Conservation (phyloP, 805 yeast genomes). For the Kockiozyma suomiensis region DNA sequence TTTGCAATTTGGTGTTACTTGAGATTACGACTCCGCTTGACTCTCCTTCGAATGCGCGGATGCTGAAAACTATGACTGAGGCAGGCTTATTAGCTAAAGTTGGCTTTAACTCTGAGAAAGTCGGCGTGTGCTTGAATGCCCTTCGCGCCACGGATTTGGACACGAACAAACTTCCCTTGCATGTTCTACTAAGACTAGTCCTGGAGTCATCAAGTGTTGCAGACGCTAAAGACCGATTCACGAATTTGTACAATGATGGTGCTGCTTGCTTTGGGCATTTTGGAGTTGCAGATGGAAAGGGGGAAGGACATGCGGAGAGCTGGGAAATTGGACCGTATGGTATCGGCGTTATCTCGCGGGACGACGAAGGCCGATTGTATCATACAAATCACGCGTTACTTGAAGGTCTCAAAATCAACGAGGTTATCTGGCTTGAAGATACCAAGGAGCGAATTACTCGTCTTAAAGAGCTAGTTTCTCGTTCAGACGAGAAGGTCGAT, state of each 20-base stretch:
- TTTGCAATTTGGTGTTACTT: slow-evolving; percentile 39
- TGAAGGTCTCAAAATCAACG: slow-evolving; percentile 17
- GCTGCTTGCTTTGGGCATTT: slow-evolving; percentile 33
- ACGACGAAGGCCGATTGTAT: slow-evolving; percentile 18
- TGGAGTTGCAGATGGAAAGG: slow-evolving; percentile 31
- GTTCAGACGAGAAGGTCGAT: not conserved
- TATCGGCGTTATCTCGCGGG: slow-evolving; percentile 14
- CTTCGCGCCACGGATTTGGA: slow-evolving; percentile 42
- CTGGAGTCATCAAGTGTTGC: slow-evolving; percentile 39
- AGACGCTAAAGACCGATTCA: slow-evolving; percentile 33
- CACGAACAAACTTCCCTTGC: slow-evolving; percentile 44
- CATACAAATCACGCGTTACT: slow-evolving; percentile 31
- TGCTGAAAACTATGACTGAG: slow-evolving; percentile 42
- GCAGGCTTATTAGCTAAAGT: slow-evolving; percentile 46
- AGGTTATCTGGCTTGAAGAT: slow-evolving; percentile 31
- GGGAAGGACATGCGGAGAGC: slow-evolving; percentile 23
- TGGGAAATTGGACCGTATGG: slow-evolving; percentile 34
- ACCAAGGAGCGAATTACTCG: slow-evolving; percentile 25
- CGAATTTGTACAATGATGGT: slow-evolving; percentile 20
- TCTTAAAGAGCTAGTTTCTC: slow-evolving; percentile 15
- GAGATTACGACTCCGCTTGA: slow-evolving; percentile 34
- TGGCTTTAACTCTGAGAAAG: slow-evolving; percentile 43
- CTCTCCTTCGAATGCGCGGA: slow-evolving; percentile 27
- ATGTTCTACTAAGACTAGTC: slow-evolving; percentile 44
- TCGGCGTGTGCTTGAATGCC: slow-evolving; percentile 44